Evolutionary conservation across 306 rosid genomes (phyloP).

Genomic region (Quercus rubra): DNA sequence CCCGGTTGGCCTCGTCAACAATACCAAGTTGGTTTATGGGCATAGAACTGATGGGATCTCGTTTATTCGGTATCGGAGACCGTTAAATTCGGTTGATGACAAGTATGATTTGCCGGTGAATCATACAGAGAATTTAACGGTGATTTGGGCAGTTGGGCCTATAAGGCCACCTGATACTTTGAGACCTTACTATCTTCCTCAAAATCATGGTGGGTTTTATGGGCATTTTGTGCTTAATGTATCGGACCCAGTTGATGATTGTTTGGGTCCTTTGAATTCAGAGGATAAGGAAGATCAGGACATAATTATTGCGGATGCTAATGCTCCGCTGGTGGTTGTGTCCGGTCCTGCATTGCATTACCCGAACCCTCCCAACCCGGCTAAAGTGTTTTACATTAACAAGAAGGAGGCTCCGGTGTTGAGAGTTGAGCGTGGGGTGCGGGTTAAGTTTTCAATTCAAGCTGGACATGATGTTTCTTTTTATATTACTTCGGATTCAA

Average conservation of each 20-base stretch:
- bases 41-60: conserved; percentile 76
- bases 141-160: conserved; percentile 85
- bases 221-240: conserved; percentile 70
- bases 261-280: conserved; percentile 80
- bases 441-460: conserved; percentile 73
- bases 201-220: conserved; percentile 63
- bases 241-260: conserved; percentile 60
- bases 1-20: conserved; percentile 41
- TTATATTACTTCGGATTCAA: conserved; percentile 75
- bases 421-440: conserved; percentile 92
- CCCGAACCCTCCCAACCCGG: conserved; percentile 86
- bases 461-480: conserved; percentile 85
- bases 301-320: conserved; percentile 69
- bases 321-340: conserved; percentile 57
- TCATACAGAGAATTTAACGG: conserved; percentile 46
- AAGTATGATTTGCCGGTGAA: conserved; percentile 70
- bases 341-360: conserved; percentile 60
- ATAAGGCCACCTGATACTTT: conserved; percentile 72
- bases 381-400: conserved; percentile 73
- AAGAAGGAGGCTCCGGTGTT: conserved; percentile 86
- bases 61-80: conserved; percentile 63
- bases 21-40: conserved; percentile 61
- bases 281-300: conserved; percentile 85
- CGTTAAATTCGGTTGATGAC: conserved; percentile 43
- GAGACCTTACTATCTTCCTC: conserved; percentile 77